These are phyloP conservation scores for Grosmannia penicillata DNA, from an alignment of 2,329 filamentous ascomycete genomes.

Conservation along the genomic window DNA sequence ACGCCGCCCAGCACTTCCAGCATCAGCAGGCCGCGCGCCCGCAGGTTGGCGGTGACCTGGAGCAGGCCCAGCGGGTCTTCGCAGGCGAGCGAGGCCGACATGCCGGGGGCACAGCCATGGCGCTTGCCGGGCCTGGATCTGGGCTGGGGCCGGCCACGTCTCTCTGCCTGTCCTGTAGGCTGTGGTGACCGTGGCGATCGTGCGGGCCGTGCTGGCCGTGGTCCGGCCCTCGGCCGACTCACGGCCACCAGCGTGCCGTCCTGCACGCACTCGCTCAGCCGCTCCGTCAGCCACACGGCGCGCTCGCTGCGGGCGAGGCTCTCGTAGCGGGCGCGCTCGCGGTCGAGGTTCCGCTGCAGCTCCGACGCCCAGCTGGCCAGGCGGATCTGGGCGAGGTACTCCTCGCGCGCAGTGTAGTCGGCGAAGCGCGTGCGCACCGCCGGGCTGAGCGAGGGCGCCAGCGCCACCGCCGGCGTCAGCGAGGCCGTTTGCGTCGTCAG, in stretches of 20 bases:
- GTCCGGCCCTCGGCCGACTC: slow-evolving; percentile 11
- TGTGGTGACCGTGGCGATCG: not conserved
- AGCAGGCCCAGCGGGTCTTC: slow-evolving; percentile 72
- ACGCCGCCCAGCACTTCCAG: slow-evolving; percentile 62
- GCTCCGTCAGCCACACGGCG: slow-evolving; percentile 53
- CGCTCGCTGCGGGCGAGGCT: slow-evolving; percentile 46
- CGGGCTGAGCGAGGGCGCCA: slow-evolving; percentile 37
- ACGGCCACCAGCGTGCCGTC: slow-evolving; percentile 47
- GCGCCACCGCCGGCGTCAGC: slow-evolving; percentile 12
- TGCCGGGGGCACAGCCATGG: no score
- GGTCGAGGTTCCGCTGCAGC: slow-evolving; percentile 59
- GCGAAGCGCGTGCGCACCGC: slow-evolving; percentile 46
- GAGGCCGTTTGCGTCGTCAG: slow-evolving; percentile 6
- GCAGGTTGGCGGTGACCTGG: slow-evolving; percentile 51
- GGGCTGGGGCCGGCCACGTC: not conserved
- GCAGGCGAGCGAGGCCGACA: slow-evolving; percentile 23
- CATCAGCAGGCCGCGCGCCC: slow-evolving; percentile 48
- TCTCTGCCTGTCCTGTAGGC: not conserved
- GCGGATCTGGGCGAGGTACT: slow-evolving; percentile 33
- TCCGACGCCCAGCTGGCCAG: slow-evolving; percentile 73
- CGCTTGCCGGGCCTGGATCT: no score
- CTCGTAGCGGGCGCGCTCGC: slow-evolving; percentile 57
- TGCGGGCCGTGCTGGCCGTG: not conserved
- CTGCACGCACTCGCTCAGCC: slow-evolving; percentile 49
- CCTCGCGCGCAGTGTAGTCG: slow-evolving; percentile 21